Conservation (phyloP, 2,329 filamentous ascomycete species). For the Fusarium hostae region DNA sequence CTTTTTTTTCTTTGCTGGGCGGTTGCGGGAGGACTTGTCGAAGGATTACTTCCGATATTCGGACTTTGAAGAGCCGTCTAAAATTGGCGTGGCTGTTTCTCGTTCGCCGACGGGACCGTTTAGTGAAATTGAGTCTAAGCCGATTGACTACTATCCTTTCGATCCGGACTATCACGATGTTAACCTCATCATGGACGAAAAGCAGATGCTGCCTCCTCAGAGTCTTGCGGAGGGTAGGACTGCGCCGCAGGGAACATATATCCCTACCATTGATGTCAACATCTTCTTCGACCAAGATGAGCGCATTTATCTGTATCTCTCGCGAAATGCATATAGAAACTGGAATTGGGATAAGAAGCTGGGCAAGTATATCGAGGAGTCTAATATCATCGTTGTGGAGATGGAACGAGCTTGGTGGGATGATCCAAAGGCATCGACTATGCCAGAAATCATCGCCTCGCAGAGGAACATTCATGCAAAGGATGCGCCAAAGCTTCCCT, state of each 20-base stretch:
- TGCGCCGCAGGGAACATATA: conserved; percentile 51
- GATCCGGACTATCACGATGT: conserved; percentile 51
- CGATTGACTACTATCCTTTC: conserved; percentile 51
- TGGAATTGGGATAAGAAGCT: conserved; percentile 51
- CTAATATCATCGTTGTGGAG: conserved; percentile 52
- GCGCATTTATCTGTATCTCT: conserved; percentile 50
- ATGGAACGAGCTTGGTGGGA: conserved; percentile 51
- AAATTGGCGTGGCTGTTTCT: conserved; percentile 51
- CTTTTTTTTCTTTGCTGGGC: conserved; percentile 52
- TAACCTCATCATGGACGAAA: conserved; percentile 52
- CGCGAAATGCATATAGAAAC: conserved; percentile 51
- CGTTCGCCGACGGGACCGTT: conserved; percentile 50
- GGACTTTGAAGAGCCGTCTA: conserved; percentile 50
- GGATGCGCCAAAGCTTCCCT: conserved; percentile 42
- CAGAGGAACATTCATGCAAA: conserved; percentile 45
- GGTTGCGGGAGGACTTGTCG: conserved; percentile 47
- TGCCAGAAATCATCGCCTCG: conserved; percentile 48
- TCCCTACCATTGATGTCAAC: conserved; percentile 58
- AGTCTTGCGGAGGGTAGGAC: conserved; percentile 41
- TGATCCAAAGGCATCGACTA: conserved; percentile 47
- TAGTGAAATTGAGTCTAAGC: conserved; percentile 46
- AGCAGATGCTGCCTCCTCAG: conserved; percentile 49
- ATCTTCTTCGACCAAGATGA: conserved; percentile 58
- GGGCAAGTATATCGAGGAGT: conserved; percentile 52
- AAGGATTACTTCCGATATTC: conserved; percentile 50